Base-by-base conservation (phyloP, 2,329 filamentous ascomycete genomes). In the Ophiocordyceps unilateralis region DNA sequence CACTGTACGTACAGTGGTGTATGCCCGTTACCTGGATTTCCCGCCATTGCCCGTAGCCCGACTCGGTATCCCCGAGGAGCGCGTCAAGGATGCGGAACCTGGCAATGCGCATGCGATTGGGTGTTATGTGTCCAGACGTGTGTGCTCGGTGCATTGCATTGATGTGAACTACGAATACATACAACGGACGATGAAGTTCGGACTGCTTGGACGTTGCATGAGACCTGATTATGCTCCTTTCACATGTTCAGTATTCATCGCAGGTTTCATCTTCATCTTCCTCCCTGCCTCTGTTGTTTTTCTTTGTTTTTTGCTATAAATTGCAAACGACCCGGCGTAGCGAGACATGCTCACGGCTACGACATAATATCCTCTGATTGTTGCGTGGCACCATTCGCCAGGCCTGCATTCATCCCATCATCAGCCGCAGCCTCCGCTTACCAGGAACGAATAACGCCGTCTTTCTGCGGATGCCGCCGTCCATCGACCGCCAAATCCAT, bases 351-450 rank as follows among this genome's bases (percentile, higher is more conserved):
- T 34, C 32, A 17, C 32, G 1, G 2, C 17, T 19, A 17, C 23
- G 9, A 10, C 9, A 8, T 8, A 26, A 26, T 26, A 26, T 9
- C 24, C 12, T 10, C 24, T 5, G 11, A 26, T 26, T 12, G 11
- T 12, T 32, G n/a, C 32, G 43, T 45, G 43, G 43, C 43, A 40
- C 43, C 43, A 42, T 39, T 40, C 34, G 37, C 40, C 40, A 45
- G 23, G 40, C 43, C 43, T 45, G 43, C 41, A 38, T 34, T 30
- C 40, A 41, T 34, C 28, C 40, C 19, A 22, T 23, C 22, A n/a
- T 40, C 41, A 45, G 36, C 39, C 43, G 26, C 41, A 40, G 34
- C 43, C 42, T 32, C 30, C 30, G 32, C 15, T 15, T 36, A 15
- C 32, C 17, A n/a, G 15, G 14, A 36, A 28, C 32, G 32, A 19